These are phyloP conservation scores for Talaromyces pinophilus DNA, from an alignment of 2,329 filamentous ascomycete species.

Conservation along the genomic window DNA sequence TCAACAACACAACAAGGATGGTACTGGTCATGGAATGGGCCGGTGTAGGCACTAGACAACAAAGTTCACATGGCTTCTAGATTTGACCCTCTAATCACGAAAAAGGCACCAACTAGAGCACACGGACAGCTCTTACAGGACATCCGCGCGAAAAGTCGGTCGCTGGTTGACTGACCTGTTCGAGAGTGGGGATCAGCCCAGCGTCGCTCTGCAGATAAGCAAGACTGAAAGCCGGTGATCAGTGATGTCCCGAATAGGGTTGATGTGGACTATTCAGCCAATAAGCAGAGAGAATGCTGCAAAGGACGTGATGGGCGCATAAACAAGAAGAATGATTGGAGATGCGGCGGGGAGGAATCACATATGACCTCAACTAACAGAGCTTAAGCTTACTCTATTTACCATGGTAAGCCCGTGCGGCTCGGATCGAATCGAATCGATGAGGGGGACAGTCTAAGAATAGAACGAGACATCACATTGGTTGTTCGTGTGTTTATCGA, in stretches of 20 bases:
- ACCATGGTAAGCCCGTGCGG: slow-evolving; percentile 9
- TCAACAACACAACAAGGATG: background rate
- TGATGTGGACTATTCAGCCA: slow-evolving; percentile 4
- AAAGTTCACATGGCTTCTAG: slow-evolving; percentile 18
- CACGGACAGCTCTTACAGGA: slow-evolving; percentile 14
- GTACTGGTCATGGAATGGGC: background rate
- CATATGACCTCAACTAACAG: slow-evolving; percentile 5
- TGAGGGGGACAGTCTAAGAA: slow-evolving; percentile 15
- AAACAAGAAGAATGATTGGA: slow-evolving; percentile 15
- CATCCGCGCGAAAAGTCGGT: slow-evolving; percentile 19
- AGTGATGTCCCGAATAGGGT: background rate
- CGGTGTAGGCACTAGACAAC: background rate
- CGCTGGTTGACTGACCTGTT: slow-evolving; percentile 20
- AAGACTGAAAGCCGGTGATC: slow-evolving; percentile 9
- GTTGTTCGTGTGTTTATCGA: background rate
- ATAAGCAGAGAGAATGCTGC: background rate
- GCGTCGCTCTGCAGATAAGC: slow-evolving; percentile 19
- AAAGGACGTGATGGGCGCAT: slow-evolving; percentile 20
- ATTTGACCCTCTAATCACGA: background rate
- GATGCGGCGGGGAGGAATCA: slow-evolving; percentile 1
- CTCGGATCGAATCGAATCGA: slow-evolving; percentile 6
- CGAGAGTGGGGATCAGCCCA: background rate
- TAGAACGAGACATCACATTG: slow-evolving; percentile 10
- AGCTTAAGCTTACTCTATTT: background rate
- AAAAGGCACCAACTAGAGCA: slow-evolving; percentile 9